Base-by-base conservation (phyloP, 345 rosid species). In the Raphanus sativus region DNA sequence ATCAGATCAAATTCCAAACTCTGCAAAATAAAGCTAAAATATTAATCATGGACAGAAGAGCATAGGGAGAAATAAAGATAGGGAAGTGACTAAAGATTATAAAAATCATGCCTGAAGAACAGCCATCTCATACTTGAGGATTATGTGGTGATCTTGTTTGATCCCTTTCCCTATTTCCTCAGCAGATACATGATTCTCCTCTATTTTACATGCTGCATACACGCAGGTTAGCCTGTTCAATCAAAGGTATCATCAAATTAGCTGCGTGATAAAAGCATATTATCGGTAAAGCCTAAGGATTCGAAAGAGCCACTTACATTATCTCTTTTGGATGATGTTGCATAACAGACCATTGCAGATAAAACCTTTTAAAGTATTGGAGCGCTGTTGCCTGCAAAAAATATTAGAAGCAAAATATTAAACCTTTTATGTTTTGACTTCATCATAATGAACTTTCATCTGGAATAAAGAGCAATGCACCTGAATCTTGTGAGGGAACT, bases 111-210 rank as follows among this genome's bases (percentile, higher is more conserved):
- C 90, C 94, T 95, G 99, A 84, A 88, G 92, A 64, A 95, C 96
- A 69, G 91, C 83, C 98, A 95, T 92, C 92, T 95, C 97, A 29
- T 88, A 92, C 84, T 95, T 92, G 84, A 95, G 98, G 86, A 95
- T 95, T 88, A 95, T 75, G 62, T 87, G 98, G 86, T 91, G 99
- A 86, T 95, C 98, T 86, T 95, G 97, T 52, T 92, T 88, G 81
- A 95, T 92, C 67, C 98, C 98, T 84, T 91, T 92, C 80, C 97
- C 99, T 82, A 92, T 94, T 91, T 95, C 99, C 87, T 95, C 99
- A 16, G 98, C 99, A 58, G 98, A 95, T 24, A 95, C 99, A 62
- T 92, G 99, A 85, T 92, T 95, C 83, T 95, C 99, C 77, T 95
- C 99, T 77, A 95, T 92, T 83, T 95, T 95, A 85, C 99, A 92